Evolutionary conservation across 2,329 filamentous ascomycete genomes (phyloP), one percentile per base, ranked within the genome.

Genomic region (Cladosporium oxysporum): DNA sequence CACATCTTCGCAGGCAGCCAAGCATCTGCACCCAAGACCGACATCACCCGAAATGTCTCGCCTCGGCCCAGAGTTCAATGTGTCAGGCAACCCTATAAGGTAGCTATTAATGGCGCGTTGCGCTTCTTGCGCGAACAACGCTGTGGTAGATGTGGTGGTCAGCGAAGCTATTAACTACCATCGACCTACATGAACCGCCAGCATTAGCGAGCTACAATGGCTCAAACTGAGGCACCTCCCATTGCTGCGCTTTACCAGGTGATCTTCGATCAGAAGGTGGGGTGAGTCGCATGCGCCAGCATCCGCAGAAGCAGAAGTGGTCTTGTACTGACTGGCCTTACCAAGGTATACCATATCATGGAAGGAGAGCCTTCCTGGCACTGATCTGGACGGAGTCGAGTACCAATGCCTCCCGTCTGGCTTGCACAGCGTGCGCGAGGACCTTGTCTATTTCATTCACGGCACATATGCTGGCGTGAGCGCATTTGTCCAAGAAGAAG

Each of bases 391-490:
- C 71, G 92, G 92, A 64, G 88, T 91, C 28, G 95, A 99, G 80
- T 99, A 93, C 85, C 98, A 97, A 80, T 96, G 92, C 68, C 85
- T 99, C 57, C 95, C 95, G 2, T 98, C 94, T 0, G 95, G 95
- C 28, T 80, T 97, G 59, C 95, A 99, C 79, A 91, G 92, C 66
- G 92, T 98, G 23, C 83, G 89, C 35, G 88, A 93, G 70, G 95
- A 99, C 78, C 83, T 98, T 61, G 83, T 90, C 79, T 99, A 98
- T 82, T 99, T 98, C 77, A 89, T 96, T 52, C 93, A 98, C 75
- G 72, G 66, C 55, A 84, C 87, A 55, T 90, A 93, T 80, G 93
- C 93, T 5, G 95, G 95, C 31, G 84, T 98, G 71, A 97, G 93
- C 80, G 93, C 93, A 31, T 99, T 97, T 76, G 83, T 95, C 76